Conservation (phyloP, 2,329 filamentous ascomycete species). For the Aspergillus sclerotialis region DNA sequence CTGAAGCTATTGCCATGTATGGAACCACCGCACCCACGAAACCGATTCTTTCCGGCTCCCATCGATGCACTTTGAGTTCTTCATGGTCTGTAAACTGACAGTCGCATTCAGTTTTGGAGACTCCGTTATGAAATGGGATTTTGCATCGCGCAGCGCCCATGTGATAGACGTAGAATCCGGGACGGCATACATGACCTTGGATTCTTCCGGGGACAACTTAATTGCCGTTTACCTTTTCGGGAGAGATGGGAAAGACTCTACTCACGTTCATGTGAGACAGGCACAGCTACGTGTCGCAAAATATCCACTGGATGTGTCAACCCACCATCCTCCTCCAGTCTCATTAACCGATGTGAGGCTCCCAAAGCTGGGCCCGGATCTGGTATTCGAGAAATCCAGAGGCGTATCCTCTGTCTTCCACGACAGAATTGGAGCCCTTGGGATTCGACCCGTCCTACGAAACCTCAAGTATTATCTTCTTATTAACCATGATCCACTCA, state of each 20-base stretch:
- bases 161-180: conserved; percentile 5
- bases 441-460: not conserved
- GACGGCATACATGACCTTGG: conserved; percentile 10
- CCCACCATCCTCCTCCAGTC: not conserved
- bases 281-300: conserved; percentile 9
- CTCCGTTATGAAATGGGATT: conserved; percentile 17
- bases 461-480: not conserved
- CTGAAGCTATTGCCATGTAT: conserved; percentile 22
- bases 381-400: not conserved
- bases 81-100: conserved; percentile 14
- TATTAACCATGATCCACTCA: not conserved
- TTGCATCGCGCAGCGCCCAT: conserved; percentile 11
- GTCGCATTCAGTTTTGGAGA: conserved; percentile 14
- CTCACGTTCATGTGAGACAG: too few relatives aligned
- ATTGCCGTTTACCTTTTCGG: too few relatives aligned
- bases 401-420: too few relatives aligned
- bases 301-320: conserved; percentile 4
- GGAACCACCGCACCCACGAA: conserved; percentile 17
- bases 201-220: conserved; percentile 10
- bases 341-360: too few relatives aligned
- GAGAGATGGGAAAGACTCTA: not conserved
- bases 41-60: conserved; percentile 20
- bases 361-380: not conserved
- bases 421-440: not conserved
- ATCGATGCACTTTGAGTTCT: conserved; percentile 9